A percentile compares a stretch with the other conserved stretches of the same genome.
Conservation (phyloP, 2,329 filamentous ascomycete genomes). For the Trichophyton verrucosum region DNA sequence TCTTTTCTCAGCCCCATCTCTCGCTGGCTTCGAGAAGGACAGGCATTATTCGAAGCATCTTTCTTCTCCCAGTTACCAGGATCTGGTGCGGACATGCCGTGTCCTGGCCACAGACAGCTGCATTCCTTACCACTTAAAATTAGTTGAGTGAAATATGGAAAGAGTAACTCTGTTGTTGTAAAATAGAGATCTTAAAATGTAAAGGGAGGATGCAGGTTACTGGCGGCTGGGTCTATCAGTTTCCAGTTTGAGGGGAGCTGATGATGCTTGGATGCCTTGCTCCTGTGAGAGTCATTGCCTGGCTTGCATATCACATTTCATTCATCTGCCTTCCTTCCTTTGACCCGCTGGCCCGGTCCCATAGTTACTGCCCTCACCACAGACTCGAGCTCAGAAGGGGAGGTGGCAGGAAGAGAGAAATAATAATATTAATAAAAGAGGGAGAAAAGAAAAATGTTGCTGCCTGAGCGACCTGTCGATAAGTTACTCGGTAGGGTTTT, state of each 20-base stretch:
- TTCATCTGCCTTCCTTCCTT: neutral
- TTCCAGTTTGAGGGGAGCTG: neutral
- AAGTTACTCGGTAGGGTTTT: neutral
- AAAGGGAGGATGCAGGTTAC: neutral
- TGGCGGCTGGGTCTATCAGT: neutral
- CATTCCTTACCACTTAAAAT: neutral
- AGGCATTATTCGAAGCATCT: neutral
- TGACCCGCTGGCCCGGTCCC: constrained; percentile 1
- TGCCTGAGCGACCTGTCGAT: neutral
- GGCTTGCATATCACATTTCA: neutral
- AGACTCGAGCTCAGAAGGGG: neutral
- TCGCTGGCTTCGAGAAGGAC: neutral
- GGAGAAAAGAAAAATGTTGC: neutral
- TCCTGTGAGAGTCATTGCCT: neutral
- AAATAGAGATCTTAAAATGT: neutral
- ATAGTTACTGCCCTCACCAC: neutral
- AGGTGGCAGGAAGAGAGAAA: neutral
- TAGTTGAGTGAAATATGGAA: too few species aligned
- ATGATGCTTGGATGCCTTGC: neutral
- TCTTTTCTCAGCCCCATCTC: neutral
- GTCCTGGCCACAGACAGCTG: neutral
- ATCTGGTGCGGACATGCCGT: neutral
- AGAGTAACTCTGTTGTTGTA: too few species aligned
- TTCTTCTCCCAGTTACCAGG: neutral
- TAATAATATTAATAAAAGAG: too few species aligned